These are phyloP conservation scores for Moelleriella libera DNA, from an alignment of 2,329 filamentous ascomycete genomes.

Conservation along the genomic window DNA sequence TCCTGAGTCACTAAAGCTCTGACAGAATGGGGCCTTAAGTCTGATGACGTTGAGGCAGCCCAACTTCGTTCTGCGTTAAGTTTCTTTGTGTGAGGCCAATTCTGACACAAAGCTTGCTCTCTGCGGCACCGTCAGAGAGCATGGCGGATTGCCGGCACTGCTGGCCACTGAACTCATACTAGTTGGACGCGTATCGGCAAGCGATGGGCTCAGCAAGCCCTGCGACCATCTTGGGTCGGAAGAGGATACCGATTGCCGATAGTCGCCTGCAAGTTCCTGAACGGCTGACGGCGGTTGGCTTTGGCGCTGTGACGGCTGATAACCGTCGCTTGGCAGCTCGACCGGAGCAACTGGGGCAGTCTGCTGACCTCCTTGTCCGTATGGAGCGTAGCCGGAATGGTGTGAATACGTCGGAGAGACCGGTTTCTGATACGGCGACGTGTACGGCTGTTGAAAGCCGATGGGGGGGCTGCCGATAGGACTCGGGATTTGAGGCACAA, in stretches of 20 bases:
- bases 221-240: constrained; percentile 28
- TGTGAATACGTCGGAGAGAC: constrained; percentile 5
- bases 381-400: constrained; percentile 7
- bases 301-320: constrained; percentile 17
- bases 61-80: constrained; percentile 3
- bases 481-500: constrained; percentile 1
- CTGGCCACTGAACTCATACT: constrained; percentile 12
- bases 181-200: constrained; percentile 9
- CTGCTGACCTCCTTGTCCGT: constrained; percentile 2
- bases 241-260: constrained; percentile 11
- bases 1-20: too few species aligned
- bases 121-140: constrained; percentile 24
- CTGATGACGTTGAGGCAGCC: too few species aligned
- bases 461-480: constrained; percentile 1
- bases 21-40: too few species aligned
- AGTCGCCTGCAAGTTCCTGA: constrained; percentile 9
- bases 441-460: background rate
- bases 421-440: background rate
- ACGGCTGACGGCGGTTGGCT: constrained; percentile 14
- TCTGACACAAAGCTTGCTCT: constrained; percentile 27
- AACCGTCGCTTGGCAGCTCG: constrained; percentile 34
- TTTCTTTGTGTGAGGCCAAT: constrained; percentile 32
- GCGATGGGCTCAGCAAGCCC: constrained; percentile 11
- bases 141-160: constrained; percentile 12
- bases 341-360: constrained; percentile 14